Evolutionary conservation across 2,329 filamentous ascomycete species (phyloP), one percentile per base, ranked within the genome.

Genomic region (Lachnellula occidentalis): DNA sequence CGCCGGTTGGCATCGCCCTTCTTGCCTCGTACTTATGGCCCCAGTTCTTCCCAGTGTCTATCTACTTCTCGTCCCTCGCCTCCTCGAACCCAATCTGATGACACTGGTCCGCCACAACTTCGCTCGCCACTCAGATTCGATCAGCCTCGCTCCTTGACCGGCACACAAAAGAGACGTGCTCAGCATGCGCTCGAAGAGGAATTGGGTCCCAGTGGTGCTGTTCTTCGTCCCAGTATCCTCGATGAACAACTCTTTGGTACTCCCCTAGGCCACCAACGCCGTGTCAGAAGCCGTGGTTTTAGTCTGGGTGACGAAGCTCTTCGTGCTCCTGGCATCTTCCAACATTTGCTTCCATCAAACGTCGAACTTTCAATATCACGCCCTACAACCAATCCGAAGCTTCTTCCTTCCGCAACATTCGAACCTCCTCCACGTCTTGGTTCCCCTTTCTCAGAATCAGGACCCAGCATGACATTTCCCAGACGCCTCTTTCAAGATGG

Each of bases 401-500:
- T 69, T 19, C 70, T 73, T 6, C 64, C 67, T 1, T 67, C 67
- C 2, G 71, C 70, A 1, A 58, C 47, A 17, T 58, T 63, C 41
- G 58, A 58, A 12, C 54, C 52, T 17, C 58, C 51, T 41, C 72
- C 75, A 14, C 76, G 81, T 6, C 73, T 86, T 4, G 80, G 82
- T 31, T 86, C 82, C 5, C 82, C 82, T 0, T 85, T 86, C 58
- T 71, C 75, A 7, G 73, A 73, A 34, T 66, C 73, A 9, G 72
- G 68, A 53, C 73, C 77, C 12, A 82, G 78, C 67, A 76, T 81
- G 63, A 85, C 82, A 45, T 82, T 85, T 58, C 82, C 83, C n/a
- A 80, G 79, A 55, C 76, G 82, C 41, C 67, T 78, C 31, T 76
- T 74, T 34, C 76, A 77, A 59, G 60, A 67, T 34, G 48, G 50